A percentile compares a stretch with the other conserved stretches of the same genome.
These are phyloP conservation scores for Myxozyma neotropica DNA, from an alignment of 805 yeast genomes.

Conservation along the genomic window DNA sequence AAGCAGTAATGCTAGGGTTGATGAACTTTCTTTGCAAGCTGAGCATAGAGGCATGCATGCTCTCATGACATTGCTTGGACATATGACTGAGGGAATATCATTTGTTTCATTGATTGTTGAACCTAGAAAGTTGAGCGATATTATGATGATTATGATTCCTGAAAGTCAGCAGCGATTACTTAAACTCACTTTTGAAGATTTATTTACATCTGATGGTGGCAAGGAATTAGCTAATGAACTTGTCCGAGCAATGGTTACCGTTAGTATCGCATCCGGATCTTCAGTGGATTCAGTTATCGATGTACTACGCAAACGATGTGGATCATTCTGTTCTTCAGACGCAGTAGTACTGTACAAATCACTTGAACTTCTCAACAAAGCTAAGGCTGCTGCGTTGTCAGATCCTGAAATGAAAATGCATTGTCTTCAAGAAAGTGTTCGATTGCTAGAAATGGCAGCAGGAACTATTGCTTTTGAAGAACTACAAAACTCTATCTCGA, in stretches of 20 bases:
- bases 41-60: constrained; percentile 88
- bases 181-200: constrained; percentile 68
- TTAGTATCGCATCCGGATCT: constrained; percentile 86
- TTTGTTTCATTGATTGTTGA: constrained; percentile 76
- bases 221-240: constrained; percentile 78
- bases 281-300: constrained; percentile 88
- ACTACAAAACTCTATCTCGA: constrained; percentile 75
- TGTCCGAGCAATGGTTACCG: constrained; percentile 83
- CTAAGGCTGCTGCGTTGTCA: constrained; percentile 66
- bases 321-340: constrained; percentile 89
- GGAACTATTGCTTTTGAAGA: constrained; percentile 77
- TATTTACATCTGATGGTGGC: constrained; percentile 70
- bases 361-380: constrained; percentile 84
- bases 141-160: constrained; percentile 66
- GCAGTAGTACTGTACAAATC: constrained; percentile 95
- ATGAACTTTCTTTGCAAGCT: constrained; percentile 58
- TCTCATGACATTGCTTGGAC: constrained; percentile 68
- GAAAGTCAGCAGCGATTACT: constrained; percentile 71
- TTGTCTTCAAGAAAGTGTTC: constrained; percentile 70
- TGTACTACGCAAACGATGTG: constrained; percentile 87
- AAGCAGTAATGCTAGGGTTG: constrained; percentile 36
- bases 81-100: constrained; percentile 87
- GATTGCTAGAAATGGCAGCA: constrained; percentile 75
- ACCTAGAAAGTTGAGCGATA: constrained; percentile 46
- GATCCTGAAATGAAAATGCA: constrained; percentile 74